Evolutionary conservation across 495 filamentous ascomycete species (phyloP).

Genomic region (Penicillium coffeae): DNA sequence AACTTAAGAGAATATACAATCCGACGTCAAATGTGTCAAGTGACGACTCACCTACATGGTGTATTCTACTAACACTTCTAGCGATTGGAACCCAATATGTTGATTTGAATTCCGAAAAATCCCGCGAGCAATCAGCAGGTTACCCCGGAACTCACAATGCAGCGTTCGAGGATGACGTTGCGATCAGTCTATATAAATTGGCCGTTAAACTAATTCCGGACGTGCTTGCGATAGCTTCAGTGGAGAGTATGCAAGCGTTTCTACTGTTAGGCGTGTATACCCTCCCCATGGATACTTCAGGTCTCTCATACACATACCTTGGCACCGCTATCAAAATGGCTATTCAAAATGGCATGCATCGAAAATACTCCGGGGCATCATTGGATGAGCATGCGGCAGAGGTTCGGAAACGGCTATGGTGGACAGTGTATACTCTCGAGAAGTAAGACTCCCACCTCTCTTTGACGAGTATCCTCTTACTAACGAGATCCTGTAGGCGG

Average conservation of each 20-base stretch:
- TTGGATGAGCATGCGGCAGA: constrained; percentile 26
- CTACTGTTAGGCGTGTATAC: constrained; percentile 35
- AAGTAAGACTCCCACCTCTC: constrained; percentile 15
- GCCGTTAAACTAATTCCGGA: constrained; percentile 37
- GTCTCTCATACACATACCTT: constrained; percentile 36
- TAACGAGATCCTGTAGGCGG: constrained; percentile 7
- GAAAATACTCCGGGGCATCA: constrained; percentile 24
- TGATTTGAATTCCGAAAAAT: constrained; percentile 31
- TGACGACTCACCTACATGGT: constrained; percentile 18
- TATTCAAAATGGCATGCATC: constrained; percentile 44
- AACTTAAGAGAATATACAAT: constrained; percentile 23
- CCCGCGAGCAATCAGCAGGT: not conserved
- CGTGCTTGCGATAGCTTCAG: constrained; percentile 35
- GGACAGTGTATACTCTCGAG: constrained; percentile 36
- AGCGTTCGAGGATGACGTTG: constrained; percentile 40
- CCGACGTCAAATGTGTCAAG: constrained; percentile 22
- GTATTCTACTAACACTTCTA: constrained; percentile 32
- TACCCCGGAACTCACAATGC: constrained; percentile 16
- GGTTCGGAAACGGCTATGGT: constrained; percentile 37
- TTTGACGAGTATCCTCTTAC: not conserved
- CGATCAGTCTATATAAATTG: constrained; percentile 35
- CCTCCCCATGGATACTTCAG: constrained; percentile 34
- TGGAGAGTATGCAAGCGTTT: constrained; percentile 41
- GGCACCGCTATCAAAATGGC: constrained; percentile 32
- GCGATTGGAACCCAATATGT: constrained; percentile 45